Conservation (phyloP, 2,329 filamentous ascomycete species). For the Tolypocladium sp. region DNA sequence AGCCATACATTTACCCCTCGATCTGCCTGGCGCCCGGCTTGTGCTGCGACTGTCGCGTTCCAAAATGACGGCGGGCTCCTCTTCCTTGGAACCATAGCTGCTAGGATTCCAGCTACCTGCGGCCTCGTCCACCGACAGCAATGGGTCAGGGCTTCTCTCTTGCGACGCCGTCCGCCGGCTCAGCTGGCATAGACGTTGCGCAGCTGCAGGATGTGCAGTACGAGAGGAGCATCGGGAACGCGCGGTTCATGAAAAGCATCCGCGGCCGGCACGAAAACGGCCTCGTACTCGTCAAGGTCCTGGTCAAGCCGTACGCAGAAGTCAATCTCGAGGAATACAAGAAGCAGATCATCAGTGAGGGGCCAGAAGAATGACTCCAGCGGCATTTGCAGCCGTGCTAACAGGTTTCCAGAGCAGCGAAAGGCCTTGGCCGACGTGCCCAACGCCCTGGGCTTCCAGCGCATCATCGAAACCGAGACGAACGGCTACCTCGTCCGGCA, state of each 20-base stretch:
- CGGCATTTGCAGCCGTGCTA: background rate
- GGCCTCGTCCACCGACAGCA: constrained; percentile 5
- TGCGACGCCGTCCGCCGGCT: constrained; percentile 81
- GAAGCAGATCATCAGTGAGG: constrained; percentile 62
- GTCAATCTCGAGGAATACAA: constrained; percentile 76
- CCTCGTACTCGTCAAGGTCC: constrained; percentile 85
- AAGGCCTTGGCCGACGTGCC: constrained; percentile 72
- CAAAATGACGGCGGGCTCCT: background rate
- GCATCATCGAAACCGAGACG: constrained; percentile 82
- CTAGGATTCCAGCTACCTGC: background rate
- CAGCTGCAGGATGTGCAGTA: constrained; percentile 87
- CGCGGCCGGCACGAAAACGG: constrained; percentile 84
- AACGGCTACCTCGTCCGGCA: constrained; percentile 91
- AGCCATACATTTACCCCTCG: background rate
- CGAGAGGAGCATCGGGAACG: constrained; percentile 84
- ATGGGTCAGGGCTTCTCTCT: constrained; percentile 98
- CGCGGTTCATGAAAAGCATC: constrained; percentile 94
- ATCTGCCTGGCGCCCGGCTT: background rate
- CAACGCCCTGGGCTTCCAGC: constrained; percentile 84
- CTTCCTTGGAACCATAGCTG: background rate
- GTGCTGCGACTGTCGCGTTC: background rate
- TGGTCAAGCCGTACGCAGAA: constrained; percentile 82
- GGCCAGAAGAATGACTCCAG: background rate
- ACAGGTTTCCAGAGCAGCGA: constrained; percentile 55
- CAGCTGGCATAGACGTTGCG: constrained; percentile 86